Evolutionary conservation across 106 monocot genomes (phyloP), one percentile per base, ranked within the genome.

Genomic region (Gastrodia elata): DNA sequence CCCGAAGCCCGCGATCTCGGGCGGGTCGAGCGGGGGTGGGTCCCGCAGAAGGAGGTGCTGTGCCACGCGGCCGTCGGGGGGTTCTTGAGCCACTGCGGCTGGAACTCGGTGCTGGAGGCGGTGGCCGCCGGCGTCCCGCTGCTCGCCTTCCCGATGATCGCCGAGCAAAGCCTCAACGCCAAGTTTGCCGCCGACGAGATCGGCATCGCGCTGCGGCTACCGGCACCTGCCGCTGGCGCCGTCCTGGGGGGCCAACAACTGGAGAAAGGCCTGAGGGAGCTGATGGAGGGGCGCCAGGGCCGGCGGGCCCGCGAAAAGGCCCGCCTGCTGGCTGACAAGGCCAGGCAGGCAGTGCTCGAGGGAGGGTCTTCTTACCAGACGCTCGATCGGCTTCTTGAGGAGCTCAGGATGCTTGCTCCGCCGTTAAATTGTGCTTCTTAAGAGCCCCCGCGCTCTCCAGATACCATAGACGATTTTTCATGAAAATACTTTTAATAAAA

Each of bases 91-190:
- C 90, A 90, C 71, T 87, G 87, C 74, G 87, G 90, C 26, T 90
- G 90, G 90, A 90, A 90, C 82, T 90, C 90, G 49, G 81, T 86
- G 72, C 36, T 90, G 38, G 87, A 86, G 77, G 78, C 80, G 59
- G 46, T 82, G 38, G 2, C 61, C 6, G 64, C 57, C 3, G 90
- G 84, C 1, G 80, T 80, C 38, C 71, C 90, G 73, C 55, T 90
- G 13, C 57, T 90, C 72, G 77, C 72, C 28, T 84, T 82, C 80
- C 90, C 90, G 33, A 76, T 87, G 79, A 70, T 82, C 13, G 87
- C 81, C 24, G 89, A 89, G 22, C 89, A 89, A 75, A 26, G 15
- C 11, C 5, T 85, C 42, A 89, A 89, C 68, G 82, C 84, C 1
- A 82, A 79, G 82, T 41, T 67, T n/a, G 82, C 84, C 28, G 77